Evolutionary conservation across 345 rosid species (phyloP).

Genomic region (Hibiscus tridactylites): DNA sequence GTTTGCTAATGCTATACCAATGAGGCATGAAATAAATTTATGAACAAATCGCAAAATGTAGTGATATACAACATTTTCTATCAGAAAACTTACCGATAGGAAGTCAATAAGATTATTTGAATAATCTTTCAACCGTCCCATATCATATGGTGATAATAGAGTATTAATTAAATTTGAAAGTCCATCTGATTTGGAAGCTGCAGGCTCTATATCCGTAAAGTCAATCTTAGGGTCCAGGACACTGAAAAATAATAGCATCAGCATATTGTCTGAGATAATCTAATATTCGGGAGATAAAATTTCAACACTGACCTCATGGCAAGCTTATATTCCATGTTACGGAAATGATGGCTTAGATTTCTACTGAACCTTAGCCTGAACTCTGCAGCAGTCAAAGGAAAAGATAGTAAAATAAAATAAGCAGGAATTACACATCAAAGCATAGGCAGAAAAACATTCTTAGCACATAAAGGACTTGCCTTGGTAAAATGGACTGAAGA

Average conservation of each 20-base stretch:
- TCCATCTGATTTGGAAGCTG: conserved; percentile 34
- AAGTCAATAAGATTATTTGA: conserved; percentile 59
- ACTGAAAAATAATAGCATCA: conserved; percentile 38
- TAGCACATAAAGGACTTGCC: conserved; percentile 33
- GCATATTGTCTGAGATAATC: conserved; percentile 8
- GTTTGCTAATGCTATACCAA: not conserved
- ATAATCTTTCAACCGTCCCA: conserved; percentile 64
- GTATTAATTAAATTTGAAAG: conserved; percentile 39
- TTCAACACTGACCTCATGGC: conserved; percentile 65
- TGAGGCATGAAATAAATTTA: not conserved
- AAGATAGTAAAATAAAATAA: not conserved
- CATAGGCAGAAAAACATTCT: not conserved
- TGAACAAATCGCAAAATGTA: not conserved
- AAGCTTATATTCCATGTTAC: conserved; percentile 79
- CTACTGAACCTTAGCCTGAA: conserved; percentile 66
- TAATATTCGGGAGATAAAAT: not conserved
- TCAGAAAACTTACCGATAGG: conserved; percentile 40
- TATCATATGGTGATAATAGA: conserved; percentile 50
- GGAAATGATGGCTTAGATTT: conserved; percentile 48
- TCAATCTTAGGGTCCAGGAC: conserved; percentile 79
- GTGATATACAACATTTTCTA: not conserved
- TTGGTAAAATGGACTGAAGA: conserved; percentile 80
- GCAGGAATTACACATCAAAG: conserved; percentile 7
- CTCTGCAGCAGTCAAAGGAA: conserved; percentile 30
- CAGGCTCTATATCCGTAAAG: conserved; percentile 34